Evolutionary conservation across 1,284 basidiomycete species (phyloP), one percentile per base, ranked within the genome.

Genomic region (Cryptococcus maquisensis): DNA sequence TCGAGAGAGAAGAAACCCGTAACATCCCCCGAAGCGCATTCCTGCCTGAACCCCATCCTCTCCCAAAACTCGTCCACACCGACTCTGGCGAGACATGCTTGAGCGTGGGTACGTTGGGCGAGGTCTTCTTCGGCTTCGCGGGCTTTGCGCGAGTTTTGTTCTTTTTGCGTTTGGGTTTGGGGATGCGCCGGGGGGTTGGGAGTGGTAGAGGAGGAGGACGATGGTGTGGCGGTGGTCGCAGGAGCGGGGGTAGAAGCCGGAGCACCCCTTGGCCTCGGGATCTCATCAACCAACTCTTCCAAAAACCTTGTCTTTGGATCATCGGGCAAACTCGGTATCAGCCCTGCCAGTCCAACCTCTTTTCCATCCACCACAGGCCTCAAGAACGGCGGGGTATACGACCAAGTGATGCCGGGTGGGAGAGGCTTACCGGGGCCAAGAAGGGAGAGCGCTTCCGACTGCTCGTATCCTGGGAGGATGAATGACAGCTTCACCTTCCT

Each of bases 221-320:
- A 23, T 37, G 24, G 15, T 23, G 15, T 43, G 18, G 9, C n/a
- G n/a, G 47, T 32, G 20, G 3, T 43, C 49, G 49, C 37, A 26
- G 28, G 32, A 21, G 52, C 76, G 13, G 40, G n/a, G 18, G 40
- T 2, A 18, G 40, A 12, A 12, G 40, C n/a, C 10, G 44, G 74
- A 47, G 28, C 28, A 32, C 28, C 4, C 28, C 79, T 79, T 7
- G 77, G 66, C 15, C 83, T 79, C 71, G 86, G 38, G 47, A 86
- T 8, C 82, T 84, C 44, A 55, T 60, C 42, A 15, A 73, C 88
- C 47, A 95, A 83, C 70, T 94, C 90, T 68, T 90, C 87, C 68
- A 96, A 76, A 73, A 96, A 96, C 20, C 93, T 82, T 51, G 88
- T 85, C 73, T 96, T 96, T 2, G 93, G 92, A 73, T 95, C 91